Percentiles rank a stretch among this genome's conserved stretches.
phyloP scores from a whole-genome alignment of 441 rosid genomes.

The Aquilaria agallochum region DNA sequence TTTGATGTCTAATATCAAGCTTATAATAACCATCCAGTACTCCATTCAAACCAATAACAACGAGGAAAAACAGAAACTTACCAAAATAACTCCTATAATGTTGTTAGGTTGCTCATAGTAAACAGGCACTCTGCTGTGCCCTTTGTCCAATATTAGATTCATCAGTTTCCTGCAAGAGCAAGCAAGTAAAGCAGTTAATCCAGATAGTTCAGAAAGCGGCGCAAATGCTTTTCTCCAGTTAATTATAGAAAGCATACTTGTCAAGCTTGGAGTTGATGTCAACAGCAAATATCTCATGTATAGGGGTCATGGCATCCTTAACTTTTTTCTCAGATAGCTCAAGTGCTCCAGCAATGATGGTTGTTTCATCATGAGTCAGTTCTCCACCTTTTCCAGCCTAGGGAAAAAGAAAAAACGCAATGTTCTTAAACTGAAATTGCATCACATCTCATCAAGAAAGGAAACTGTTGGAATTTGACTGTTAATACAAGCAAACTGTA shows the following conservation, averaged over 20 bases:
- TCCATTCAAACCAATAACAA: not conserved
- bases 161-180: slow-evolving; percentile 49
- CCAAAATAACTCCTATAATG: slow-evolving; percentile 72
- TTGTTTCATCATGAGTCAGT: slow-evolving; percentile 83
- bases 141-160: slow-evolving; percentile 62
- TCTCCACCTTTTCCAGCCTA: slow-evolving; percentile 99
- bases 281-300: slow-evolving; percentile 68
- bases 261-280: slow-evolving; percentile 73
- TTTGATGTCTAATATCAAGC: too few species aligned
- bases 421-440: not conserved
- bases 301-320: slow-evolving; percentile 82
- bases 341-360: slow-evolving; percentile 94
- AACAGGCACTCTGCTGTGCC: slow-evolving; percentile 81
- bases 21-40: too few species aligned
- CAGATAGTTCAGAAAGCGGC: slow-evolving; percentile 8
- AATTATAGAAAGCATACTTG: slow-evolving; percentile 30
- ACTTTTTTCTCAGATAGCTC: slow-evolving; percentile 82
- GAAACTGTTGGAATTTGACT: not conserved
- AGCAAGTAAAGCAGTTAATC: slow-evolving; percentile 10
- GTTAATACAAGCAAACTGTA: too few species aligned
- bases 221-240: slow-evolving; percentile 6
- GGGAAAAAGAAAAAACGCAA: too few species aligned
- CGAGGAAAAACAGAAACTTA: slow-evolving; percentile 15
- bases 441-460: not conserved
- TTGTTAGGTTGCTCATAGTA: slow-evolving; percentile 59